Percentiles rank a stretch among this genome's conserved stretches.
phyloP scores from a whole-genome alignment of 2,329 filamentous ascomycete genomes.

The Cladosporium sp. region DNA sequence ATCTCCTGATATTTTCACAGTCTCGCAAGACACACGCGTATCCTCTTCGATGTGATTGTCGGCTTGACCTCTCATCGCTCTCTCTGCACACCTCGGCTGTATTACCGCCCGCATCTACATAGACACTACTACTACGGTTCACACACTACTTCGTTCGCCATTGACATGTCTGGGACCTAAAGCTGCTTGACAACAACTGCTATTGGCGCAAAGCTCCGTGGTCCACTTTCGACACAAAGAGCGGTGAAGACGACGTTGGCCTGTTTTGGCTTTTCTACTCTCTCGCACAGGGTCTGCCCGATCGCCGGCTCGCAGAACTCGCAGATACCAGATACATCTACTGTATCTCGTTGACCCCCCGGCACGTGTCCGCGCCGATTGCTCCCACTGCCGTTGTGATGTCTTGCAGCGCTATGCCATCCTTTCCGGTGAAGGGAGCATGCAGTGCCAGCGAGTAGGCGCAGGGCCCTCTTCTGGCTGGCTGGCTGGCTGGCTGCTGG shows the following conservation, averaged over 20 bases:
- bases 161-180: neutral
- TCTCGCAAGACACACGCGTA: too few relatives aligned
- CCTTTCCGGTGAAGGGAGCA: conserved; percentile 8
- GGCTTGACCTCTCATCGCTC: too few relatives aligned
- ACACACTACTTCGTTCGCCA: conserved; percentile 6
- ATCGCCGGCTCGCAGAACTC: neutral
- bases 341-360: neutral
- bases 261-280: neutral
- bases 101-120: too few relatives aligned
- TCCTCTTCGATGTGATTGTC: too few relatives aligned
- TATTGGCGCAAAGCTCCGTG: conserved; percentile 4
- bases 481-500: neutral
- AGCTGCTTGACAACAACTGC: neutral
- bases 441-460: conserved; percentile 6
- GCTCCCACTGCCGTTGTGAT: conserved; percentile 6
- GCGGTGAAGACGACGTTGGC: conserved; percentile 7
- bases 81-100: too few relatives aligned
- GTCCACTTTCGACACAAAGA: conserved; percentile 5
- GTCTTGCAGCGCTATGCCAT: conserved; percentile 5
- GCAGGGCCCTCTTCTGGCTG: neutral
- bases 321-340: too few relatives aligned
- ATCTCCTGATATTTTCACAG: too few relatives aligned
- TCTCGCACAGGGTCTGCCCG: neutral
- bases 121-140: too few relatives aligned
- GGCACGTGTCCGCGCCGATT: neutral